Conservation (phyloP, 164 flowering plant genomes). For the Umbellularia californica region DNA sequence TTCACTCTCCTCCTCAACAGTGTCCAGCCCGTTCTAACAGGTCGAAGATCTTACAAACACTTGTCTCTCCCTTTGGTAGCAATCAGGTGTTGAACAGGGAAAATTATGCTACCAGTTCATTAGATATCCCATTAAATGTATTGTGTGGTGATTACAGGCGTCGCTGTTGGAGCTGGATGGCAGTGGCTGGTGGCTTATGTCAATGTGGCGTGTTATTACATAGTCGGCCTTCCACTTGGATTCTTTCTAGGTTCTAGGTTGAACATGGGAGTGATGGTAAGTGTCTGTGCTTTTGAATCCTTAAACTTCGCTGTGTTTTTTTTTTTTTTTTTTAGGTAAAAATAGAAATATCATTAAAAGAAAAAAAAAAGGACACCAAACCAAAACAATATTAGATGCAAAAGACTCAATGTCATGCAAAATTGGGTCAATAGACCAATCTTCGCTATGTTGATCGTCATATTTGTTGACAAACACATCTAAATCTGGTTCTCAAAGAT, state of each 20-base stretch:
- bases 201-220: constrained; percentile 28
- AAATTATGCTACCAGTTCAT: background rate
- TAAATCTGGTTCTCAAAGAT: background rate
- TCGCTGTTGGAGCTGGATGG: constrained; percentile 39
- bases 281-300: background rate
- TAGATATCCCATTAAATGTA: background rate
- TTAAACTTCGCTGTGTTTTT: background rate
- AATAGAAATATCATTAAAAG: background rate
- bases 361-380: too few species aligned
- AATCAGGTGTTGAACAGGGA: background rate
- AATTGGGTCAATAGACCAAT: background rate
- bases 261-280: constrained; percentile 28
- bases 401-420: too few species aligned
- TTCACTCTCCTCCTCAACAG: constrained; percentile 33
- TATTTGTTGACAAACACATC: background rate
- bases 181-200: constrained; percentile 35
- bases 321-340: background rate
- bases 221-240: constrained; percentile 33
- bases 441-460: background rate
- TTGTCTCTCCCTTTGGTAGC: background rate
- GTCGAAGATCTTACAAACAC: constrained; percentile 2
- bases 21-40: constrained; percentile 33
- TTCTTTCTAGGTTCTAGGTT: constrained; percentile 26
- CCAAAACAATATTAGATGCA: too few species aligned
- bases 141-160: constrained; percentile 21